Percentiles rank a stretch among this genome's conserved stretches.
phyloP scores from a whole-genome alignment of 2,329 filamentous ascomycete species.

The Diplodia sapinea region DNA sequence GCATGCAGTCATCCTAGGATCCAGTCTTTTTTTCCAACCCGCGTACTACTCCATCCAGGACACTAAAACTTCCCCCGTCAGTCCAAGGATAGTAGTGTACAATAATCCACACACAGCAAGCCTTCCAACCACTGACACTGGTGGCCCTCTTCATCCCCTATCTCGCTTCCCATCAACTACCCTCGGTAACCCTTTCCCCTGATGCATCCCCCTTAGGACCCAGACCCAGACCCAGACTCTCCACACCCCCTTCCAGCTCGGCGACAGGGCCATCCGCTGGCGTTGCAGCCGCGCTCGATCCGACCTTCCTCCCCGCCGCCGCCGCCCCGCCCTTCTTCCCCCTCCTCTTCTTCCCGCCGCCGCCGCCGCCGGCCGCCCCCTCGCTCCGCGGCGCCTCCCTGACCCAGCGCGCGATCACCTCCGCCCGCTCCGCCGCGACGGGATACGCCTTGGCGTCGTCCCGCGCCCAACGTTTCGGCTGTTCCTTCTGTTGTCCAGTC shows the following conservation, averaged over 20 bases:
- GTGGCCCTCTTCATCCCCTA: not conserved
- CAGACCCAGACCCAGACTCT: not conserved
- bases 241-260: not conserved
- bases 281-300: not conserved
- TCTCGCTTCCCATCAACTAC: not conserved
- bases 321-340: conserved; percentile 12
- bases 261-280: not conserved
- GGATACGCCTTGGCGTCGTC: conserved; percentile 63
- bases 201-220: not conserved
- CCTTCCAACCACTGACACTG: not conserved
- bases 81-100: too few relatives aligned
- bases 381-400: conserved; percentile 52
- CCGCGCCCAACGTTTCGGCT: conserved; percentile 63
- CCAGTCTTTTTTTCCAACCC: too few relatives aligned
- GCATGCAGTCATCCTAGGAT: too few relatives aligned
- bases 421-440: conserved; percentile 71
- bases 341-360: conserved; percentile 39
- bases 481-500: not conserved
- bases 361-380: conserved; percentile 46
- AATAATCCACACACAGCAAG: too few relatives aligned
- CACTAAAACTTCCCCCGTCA: too few relatives aligned
- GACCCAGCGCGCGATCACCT: conserved; percentile 73
- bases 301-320: not conserved
- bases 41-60: too few relatives aligned
- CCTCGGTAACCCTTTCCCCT: not conserved